Conservation (phyloP, 768 basidiomycete genomes). For the Cubamyces sp. region DNA sequence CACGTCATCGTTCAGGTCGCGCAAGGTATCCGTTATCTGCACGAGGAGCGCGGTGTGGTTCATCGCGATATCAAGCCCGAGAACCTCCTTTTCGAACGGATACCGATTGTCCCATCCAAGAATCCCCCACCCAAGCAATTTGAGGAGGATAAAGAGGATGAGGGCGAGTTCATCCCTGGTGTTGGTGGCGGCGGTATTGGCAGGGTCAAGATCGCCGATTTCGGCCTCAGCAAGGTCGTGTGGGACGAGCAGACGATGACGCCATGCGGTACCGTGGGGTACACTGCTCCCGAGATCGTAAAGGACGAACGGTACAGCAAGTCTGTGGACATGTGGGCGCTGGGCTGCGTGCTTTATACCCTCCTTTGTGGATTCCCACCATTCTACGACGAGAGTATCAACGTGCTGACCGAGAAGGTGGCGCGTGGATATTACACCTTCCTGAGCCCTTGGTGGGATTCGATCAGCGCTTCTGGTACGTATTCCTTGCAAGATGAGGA, state of each 20-base stretch:
- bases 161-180: slow-evolving; percentile 92
- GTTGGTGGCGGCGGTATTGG: slow-evolving; percentile 97
- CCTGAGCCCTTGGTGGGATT: slow-evolving; percentile 99
- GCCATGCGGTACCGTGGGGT: slow-evolving; percentile 99
- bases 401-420: slow-evolving; percentile 97
- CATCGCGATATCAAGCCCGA: slow-evolving; percentile 99
- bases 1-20: slow-evolving; percentile 98
- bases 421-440: slow-evolving; percentile 98
- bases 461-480: slow-evolving; percentile 80
- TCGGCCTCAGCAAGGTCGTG: slow-evolving; percentile 95
- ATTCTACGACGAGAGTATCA: slow-evolving; percentile 99
- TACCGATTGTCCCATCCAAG: slow-evolving; percentile 89
- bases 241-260: slow-evolving; percentile 99
- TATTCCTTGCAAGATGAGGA: slow-evolving; percentile 8
- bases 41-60: slow-evolving; percentile 97
- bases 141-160: slow-evolving; percentile 98
- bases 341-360: slow-evolving; percentile 99
- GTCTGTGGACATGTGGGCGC: slow-evolving; percentile 99
- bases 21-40: slow-evolving; percentile 90
- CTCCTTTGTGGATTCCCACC: slow-evolving; percentile 96
- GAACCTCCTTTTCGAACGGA: slow-evolving; percentile 91
- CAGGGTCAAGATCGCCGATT: slow-evolving; percentile 97
- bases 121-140: slow-evolving; percentile 78
- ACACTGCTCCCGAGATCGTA: slow-evolving; percentile 99
- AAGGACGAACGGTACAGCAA: slow-evolving; percentile 97